Evolutionary conservation across 768 basidiomycete species (phyloP).

Genomic region (Pleurotus salmoneostramineus): DNA sequence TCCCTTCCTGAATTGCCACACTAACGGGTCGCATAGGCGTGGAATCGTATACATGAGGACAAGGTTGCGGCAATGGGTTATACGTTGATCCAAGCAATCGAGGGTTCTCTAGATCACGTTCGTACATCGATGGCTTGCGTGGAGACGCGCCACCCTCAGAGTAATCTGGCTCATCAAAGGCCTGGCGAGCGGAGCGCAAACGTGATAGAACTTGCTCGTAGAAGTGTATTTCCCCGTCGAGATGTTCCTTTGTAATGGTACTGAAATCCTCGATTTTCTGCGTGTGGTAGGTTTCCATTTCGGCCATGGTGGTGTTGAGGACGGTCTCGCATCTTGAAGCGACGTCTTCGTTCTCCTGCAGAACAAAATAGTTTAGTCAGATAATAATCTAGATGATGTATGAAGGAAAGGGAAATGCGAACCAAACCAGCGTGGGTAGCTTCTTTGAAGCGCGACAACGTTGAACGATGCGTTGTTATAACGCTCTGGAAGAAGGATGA

Average conservation of each 20-base stretch:
- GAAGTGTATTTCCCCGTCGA: conserved; percentile 75
- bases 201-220: conserved; percentile 71
- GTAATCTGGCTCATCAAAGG: conserved; percentile 47
- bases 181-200: conserved; percentile 51
- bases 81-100: conserved; percentile 29
- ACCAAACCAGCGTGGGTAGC: conserved; percentile 37
- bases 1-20: conserved; percentile 70
- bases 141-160: conserved; percentile 44
- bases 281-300: conserved; percentile 76
- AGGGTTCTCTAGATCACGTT: conserved; percentile 64
- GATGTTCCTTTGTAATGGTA: conserved; percentile 55
- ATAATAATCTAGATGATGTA: neutral
- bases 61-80: conserved; percentile 63
- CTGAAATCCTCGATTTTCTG: conserved; percentile 73
- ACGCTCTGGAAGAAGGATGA: conserved; percentile 45
- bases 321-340: conserved; percentile 83
- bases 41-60: conserved; percentile 76
- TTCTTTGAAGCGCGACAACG: conserved; percentile 61
- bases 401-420: conserved; percentile 13
- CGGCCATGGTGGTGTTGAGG: conserved; percentile 84
- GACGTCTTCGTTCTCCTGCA: conserved; percentile 57
- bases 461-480: conserved; percentile 71
- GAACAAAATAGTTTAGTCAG: neutral
- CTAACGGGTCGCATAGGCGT: conserved; percentile 73
- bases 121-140: conserved; percentile 69